Evolutionary conservation across 208 protist genomes (phyloP), one percentile per base, ranked within the genome.

Genomic region (Strigomonas galati): DNA sequence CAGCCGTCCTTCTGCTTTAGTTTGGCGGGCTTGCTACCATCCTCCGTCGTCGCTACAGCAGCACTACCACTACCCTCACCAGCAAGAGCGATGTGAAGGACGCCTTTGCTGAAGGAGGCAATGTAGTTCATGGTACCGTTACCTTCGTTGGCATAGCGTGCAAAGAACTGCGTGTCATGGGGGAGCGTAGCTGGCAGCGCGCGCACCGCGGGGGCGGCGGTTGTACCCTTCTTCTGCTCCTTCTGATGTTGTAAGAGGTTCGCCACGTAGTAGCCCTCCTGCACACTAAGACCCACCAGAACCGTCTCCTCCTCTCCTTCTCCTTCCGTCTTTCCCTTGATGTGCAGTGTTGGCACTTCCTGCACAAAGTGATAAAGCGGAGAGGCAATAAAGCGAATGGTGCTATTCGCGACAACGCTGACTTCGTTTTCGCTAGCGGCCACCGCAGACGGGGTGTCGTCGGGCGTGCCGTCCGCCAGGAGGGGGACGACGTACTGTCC

Each of bases 61-160:
- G n/a, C n/a, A n/a, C n/a, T n/a, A n/a, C n/a, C n/a, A n/a, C 74
- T 63, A 21, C 62, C 67, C 27, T 14, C 7, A 7, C 49, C 26
- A 23, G 4, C 49, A 4, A 10, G n/a, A 3, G 67, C 69, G 6
- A 80, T 75, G 26, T 84, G 69, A 21, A 95, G 32, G 44, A 95
- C 64, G 28, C 89, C 89, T 55, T 81, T 79, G 53, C 82, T 84
- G 64, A 95, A 95, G 66, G 74, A 76, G 43, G 77, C 89, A 28
- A 95, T 43, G 24, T 73, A 78, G 27, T 44, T 48, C 35, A 24
- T 61, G 19, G 15, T 14, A 24, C 46, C 37, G 17, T 44, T 19
- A 4, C 5, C 23, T 17, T 4, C 48, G 23, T 53, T 26, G 48
- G 23, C 7, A 7, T 53, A 15, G 26, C 30, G 30, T 6, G 54